phyloP scores from a whole-genome alignment of 2,329 filamentous ascomycete genomes.

The Aspergillus amoenus region DNA sequence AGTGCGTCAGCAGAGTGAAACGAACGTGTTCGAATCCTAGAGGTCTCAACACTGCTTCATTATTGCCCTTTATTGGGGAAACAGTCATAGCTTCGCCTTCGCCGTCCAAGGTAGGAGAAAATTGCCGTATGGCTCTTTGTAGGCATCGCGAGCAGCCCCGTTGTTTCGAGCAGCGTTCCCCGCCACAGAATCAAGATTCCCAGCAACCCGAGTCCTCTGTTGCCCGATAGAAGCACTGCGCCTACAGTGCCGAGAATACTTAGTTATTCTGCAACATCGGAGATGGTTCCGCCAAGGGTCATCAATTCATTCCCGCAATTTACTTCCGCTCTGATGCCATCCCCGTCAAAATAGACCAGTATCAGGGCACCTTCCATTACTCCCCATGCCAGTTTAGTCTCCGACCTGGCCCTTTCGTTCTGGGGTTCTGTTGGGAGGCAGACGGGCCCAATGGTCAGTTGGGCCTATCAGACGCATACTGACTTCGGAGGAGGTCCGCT shows the following conservation, averaged over 20 bases:
- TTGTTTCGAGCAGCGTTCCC: neutral
- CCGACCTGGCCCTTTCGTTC: neutral
- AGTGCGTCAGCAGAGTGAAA: slow-evolving; percentile 7
- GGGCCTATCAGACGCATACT: neutral
- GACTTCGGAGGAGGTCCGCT: neutral
- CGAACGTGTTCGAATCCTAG: slow-evolving; percentile 9
- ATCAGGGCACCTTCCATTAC: neutral
- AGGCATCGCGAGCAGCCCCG: neutral
- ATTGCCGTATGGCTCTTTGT: neutral
- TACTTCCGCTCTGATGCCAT: neutral
- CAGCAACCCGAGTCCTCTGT: neutral
- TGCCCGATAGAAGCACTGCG: neutral
- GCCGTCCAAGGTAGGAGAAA: neutral
- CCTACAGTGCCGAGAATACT: neutral
- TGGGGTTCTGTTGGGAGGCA: neutral
- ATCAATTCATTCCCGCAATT: neutral
- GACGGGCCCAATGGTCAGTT: neutral
- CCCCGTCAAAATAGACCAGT: neutral
- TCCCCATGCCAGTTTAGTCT: neutral
- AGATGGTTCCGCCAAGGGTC: neutral
- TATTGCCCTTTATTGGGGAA: neutral
- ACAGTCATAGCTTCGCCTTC: neutral
- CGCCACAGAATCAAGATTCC: neutral
- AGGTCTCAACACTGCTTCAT: slow-evolving; percentile 11
- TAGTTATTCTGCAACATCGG: neutral